These are phyloP conservation scores for Ogataea trehaloabstinens DNA, from an alignment of 805 yeast genomes.

Conservation along the genomic window DNA sequence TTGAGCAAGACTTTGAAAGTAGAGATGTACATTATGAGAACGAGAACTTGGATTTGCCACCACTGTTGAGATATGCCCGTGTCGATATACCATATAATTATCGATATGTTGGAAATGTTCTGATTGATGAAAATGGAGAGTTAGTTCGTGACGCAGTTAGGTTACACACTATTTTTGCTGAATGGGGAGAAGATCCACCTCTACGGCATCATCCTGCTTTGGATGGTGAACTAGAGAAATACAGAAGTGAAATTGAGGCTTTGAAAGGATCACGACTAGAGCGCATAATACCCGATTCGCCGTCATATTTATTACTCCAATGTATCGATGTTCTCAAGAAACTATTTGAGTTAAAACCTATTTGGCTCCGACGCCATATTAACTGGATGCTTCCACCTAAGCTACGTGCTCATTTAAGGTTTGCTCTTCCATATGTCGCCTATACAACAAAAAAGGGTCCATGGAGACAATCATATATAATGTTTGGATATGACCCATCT, in stretches of 20 bases:
- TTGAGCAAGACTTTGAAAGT: slow-evolving; percentile 18
- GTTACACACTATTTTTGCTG: slow-evolving; percentile 52
- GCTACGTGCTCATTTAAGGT: slow-evolving; percentile 50
- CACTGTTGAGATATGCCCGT: slow-evolving; percentile 82
- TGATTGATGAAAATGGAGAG: slow-evolving; percentile 54
- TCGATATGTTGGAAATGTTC: slow-evolving; percentile 71
- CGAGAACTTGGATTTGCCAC: slow-evolving; percentile 62
- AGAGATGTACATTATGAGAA: slow-evolving; percentile 21
- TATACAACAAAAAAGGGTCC: slow-evolving; percentile 88
- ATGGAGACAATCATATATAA: slow-evolving; percentile 85
- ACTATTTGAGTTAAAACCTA: slow-evolving; percentile 69
- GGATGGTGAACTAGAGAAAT: slow-evolving; percentile 39
- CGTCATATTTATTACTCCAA: slow-evolving; percentile 35
- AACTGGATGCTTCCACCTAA: slow-evolving; percentile 50
- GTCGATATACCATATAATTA: slow-evolving; percentile 76
- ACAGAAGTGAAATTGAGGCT: slow-evolving; percentile 32
- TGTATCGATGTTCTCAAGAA: slow-evolving; percentile 42
- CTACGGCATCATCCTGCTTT: slow-evolving; percentile 48
- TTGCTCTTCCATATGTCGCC: slow-evolving; percentile 81
- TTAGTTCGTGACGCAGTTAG: slow-evolving; percentile 45
- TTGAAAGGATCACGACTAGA: slow-evolving; percentile 26
- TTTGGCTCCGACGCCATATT: slow-evolving; percentile 81
- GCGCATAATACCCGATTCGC: slow-evolving; percentile 25
- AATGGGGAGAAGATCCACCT: slow-evolving; percentile 51
- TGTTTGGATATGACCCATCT: slow-evolving; percentile 77